A percentile compares a stretch with the other conserved stretches of the same genome.
Evolutionary conservation across 2,329 filamentous ascomycete species (phyloP).

Genomic region (Furcasterigmium furcatum): DNA sequence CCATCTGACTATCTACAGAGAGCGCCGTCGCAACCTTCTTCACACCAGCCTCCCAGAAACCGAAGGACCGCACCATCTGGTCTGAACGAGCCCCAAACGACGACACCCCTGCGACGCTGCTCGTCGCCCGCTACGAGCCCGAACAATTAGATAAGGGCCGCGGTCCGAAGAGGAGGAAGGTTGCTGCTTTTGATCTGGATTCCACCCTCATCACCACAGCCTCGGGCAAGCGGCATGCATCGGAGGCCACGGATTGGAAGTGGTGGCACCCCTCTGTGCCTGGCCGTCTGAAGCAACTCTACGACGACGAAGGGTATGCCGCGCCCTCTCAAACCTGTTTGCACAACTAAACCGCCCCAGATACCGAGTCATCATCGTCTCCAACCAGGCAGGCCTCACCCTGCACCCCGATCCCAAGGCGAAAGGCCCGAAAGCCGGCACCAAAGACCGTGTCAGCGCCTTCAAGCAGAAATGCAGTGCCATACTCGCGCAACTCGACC

Average conservation of each 20-base stretch:
- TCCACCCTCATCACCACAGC: slow-evolving; percentile 79
- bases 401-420: slow-evolving; percentile 71
- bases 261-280: slow-evolving; percentile 85
- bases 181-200: slow-evolving; percentile 77
- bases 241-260: slow-evolving; percentile 77
- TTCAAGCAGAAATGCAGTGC: slow-evolving; percentile 79
- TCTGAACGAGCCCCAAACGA: slow-evolving; percentile 54
- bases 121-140: slow-evolving; percentile 70
- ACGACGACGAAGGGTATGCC: slow-evolving; percentile 61
- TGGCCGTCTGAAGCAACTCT: slow-evolving; percentile 60
- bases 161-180: slow-evolving; percentile 44
- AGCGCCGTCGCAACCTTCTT: slow-evolving; percentile 81
- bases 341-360: slow-evolving; percentile 35
- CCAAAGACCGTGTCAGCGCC: slow-evolving; percentile 63
- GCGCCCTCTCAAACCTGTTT: neutral
- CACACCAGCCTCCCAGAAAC: slow-evolving; percentile 80
- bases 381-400: slow-evolving; percentile 83
- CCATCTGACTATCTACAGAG: slow-evolving; percentile 37
- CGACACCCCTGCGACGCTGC: slow-evolving; percentile 53
- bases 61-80: slow-evolving; percentile 74
- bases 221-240: slow-evolving; percentile 76
- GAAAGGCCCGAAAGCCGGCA: slow-evolving; percentile 53
- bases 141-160: slow-evolving; percentile 25
- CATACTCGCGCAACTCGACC: slow-evolving; percentile 67
- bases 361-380: slow-evolving; percentile 75